A percentile compares a stretch with the other conserved stretches of the same genome.
Evolutionary conservation across 1,139 yeast species (phyloP).

Genomic region (Zygoascus meyerae): DNA sequence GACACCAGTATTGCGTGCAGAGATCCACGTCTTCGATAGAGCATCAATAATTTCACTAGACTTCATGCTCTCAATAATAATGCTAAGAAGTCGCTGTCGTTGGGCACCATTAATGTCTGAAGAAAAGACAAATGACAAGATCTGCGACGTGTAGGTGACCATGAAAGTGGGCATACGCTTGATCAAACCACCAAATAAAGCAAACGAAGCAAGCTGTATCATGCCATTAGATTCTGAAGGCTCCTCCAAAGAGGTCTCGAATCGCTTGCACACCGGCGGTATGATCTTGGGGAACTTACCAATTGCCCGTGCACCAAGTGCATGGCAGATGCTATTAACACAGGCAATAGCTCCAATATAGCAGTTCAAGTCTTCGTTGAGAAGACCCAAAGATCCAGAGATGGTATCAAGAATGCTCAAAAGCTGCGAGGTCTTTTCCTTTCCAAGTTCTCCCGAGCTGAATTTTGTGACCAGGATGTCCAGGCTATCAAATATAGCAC

Average conservation of each 20-base stretch:
- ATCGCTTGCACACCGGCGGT: slow-evolving; percentile 63
- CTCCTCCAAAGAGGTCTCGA: slow-evolving; percentile 35
- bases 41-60: slow-evolving; percentile 55
- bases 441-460: slow-evolving; percentile 58
- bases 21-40: slow-evolving; percentile 53
- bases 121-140: slow-evolving; percentile 52
- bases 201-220: slow-evolving; percentile 49
- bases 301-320: slow-evolving; percentile 79
- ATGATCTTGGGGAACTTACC: slow-evolving; percentile 81
- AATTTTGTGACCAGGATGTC: slow-evolving; percentile 20
- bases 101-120: slow-evolving; percentile 50
- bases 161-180: slow-evolving; percentile 86
- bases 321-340: slow-evolving; percentile 61
- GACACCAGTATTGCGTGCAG: slow-evolving; percentile 41
- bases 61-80: slow-evolving; percentile 66
- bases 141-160: slow-evolving; percentile 58
- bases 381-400: slow-evolving; percentile 49
- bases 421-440: slow-evolving; percentile 45
- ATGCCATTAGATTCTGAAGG: slow-evolving; percentile 26
- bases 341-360: slow-evolving; percentile 70
- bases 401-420: slow-evolving; percentile 46
- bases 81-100: slow-evolving; percentile 58
- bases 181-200: slow-evolving; percentile 67
- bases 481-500: slow-evolving; percentile 33
- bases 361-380: slow-evolving; percentile 49